These are phyloP conservation scores for Hypoxylon sp. DNA, from an alignment of 2,329 filamentous ascomycete genomes.

Conservation along the genomic window DNA sequence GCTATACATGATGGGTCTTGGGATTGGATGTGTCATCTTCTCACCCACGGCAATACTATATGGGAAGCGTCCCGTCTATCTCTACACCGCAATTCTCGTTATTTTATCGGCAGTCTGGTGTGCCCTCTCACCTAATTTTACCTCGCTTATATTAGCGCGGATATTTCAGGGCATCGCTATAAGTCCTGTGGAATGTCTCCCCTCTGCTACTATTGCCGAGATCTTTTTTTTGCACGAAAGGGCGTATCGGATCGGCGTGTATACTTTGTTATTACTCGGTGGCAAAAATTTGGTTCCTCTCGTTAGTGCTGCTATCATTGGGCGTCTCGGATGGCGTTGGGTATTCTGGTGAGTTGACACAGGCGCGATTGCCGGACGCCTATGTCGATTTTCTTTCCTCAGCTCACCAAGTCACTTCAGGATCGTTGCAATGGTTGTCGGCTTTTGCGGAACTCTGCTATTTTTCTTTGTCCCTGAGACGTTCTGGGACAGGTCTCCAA, in stretches of 20 bases:
- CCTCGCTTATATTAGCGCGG: conserved; percentile 83
- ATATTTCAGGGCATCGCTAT: conserved; percentile 91
- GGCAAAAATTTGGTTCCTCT: conserved; percentile 93
- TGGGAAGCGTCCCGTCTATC: conserved; percentile 92
- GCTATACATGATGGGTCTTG: conserved; percentile 93
- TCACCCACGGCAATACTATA: conserved; percentile 92
- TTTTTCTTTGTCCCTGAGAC: conserved; percentile 96
- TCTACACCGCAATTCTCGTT: conserved; percentile 83
- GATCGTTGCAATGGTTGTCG: conserved; percentile 87
- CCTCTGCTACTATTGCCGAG: conserved; percentile 93
- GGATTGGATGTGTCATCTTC: conserved; percentile 85
- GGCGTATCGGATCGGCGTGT: conserved; percentile 93
- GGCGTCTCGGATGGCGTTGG: conserved; percentile 87
- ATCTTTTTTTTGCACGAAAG: conserved; percentile 97
- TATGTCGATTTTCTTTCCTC: not conserved
- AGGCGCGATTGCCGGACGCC: not conserved
- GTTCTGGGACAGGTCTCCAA: conserved; percentile 90
- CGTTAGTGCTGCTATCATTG: conserved; percentile 87
- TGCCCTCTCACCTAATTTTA: conserved; percentile 84
- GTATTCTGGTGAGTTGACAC: conserved; percentile 78
- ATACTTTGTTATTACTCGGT: conserved; percentile 88
- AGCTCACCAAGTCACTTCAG: conserved; percentile 57
- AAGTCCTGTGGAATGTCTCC: conserved; percentile 91
- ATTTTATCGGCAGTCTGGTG: conserved; percentile 86
- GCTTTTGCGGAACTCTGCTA: conserved; percentile 76